Evolutionary conservation across 106 monocot species (phyloP).

Genomic region (Amphibolis antarctica): DNA sequence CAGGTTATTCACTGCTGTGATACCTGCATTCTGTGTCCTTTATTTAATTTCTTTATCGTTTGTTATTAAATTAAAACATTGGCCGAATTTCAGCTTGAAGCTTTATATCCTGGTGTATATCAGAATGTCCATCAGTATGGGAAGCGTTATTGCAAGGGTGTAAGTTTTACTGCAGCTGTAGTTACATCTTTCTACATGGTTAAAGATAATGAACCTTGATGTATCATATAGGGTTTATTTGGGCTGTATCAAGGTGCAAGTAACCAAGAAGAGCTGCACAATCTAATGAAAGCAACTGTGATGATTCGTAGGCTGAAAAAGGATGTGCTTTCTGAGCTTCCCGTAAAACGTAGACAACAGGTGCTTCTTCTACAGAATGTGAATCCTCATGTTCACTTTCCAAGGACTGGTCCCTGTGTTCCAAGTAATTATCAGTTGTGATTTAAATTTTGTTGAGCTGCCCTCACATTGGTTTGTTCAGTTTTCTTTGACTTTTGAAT

Average conservation of each 20-base stretch:
- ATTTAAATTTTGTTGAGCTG: no score
- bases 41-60: background rate
- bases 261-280: constrained; percentile 95
- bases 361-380: constrained; percentile 12
- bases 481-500: no score
- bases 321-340: constrained; percentile 84
- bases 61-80: background rate
- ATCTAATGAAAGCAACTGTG: constrained; percentile 90
- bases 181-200: background rate
- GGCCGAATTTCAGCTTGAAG: constrained; percentile 55
- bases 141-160: constrained; percentile 87
- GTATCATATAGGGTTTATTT: constrained; percentile 74
- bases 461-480: no score
- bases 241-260: constrained; percentile 95
- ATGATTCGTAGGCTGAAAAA: constrained; percentile 97
- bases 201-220: background rate
- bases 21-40: background rate
- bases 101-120: constrained; percentile 82
- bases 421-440: no score
- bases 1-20: constrained; percentile 35
- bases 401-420: no score
- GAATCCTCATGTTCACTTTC: no score
- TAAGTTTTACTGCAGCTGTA: constrained; percentile 32
- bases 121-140: constrained; percentile 92
- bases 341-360: constrained; percentile 86